Evolutionary conservation across 345 rosid genomes (phyloP), one percentile per base, ranked within the genome.

Genomic region (Aquilaria sinensis): DNA sequence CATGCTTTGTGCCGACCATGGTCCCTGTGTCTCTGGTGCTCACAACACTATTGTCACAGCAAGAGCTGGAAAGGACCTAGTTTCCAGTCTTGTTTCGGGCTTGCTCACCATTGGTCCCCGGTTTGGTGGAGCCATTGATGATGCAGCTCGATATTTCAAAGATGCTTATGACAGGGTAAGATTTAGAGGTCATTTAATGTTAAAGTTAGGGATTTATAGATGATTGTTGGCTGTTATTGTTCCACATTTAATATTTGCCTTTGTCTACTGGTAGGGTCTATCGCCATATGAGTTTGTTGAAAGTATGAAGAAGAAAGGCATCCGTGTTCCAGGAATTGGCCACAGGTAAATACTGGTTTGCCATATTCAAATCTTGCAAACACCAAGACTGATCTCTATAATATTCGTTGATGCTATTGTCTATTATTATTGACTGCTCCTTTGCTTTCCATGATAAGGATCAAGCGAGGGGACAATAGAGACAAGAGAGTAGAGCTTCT

Each of bases 391-490:
- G 8, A 47, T 37, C 43, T 37, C 7, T 37, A 37, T 37, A 37
- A 37, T 37, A 5, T 37, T 37, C 7, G 43, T 37, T 2, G 43
- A 37, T 37, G 43, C 43, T 37, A 37, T 37, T 37, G 8, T 1
- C 43, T 37, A 37, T 3, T 52, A 58, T 43, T 10, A 4, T n/a
- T 57, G 48, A 60, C 32, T 7, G 32, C 63, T 64, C 30, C 3
- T 63, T 62, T 62, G 46, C 47, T 56, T 56, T 7, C 5, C 12
- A 14, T 32, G 16, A 45, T 57, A 62, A 87, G 97, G 87, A 83
- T 90, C 68, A 90, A 87, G 89, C 85, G 95, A 59, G 86, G 92
- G 47, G 97, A 90, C 81, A 90, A 84, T 77, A 82, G 90, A 67
- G 96, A 90, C 74, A 77, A 88, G 73, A 85, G 96, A 80, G 97